phyloP scores from a whole-genome alignment of 768 basidiomycete genomes.

The Tricholoma sp. region DNA sequence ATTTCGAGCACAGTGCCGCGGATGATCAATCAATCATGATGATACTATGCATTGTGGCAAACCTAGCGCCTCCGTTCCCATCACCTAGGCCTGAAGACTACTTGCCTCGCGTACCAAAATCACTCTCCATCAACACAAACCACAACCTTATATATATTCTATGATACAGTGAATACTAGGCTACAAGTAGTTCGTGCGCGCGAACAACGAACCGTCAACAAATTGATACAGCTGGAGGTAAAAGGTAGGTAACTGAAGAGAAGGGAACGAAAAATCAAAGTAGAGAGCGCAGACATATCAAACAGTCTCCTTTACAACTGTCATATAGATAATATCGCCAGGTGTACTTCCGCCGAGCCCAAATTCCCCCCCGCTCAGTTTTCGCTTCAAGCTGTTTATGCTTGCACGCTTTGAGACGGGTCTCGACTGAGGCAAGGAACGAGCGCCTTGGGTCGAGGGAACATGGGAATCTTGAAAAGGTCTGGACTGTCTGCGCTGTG shows the following conservation, averaged over 20 bases:
- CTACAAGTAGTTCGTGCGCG: slow-evolving; percentile 1
- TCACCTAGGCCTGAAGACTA: too few relatives aligned
- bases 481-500: slow-evolving; percentile 10
- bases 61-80: too few relatives aligned
- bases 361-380: slow-evolving; percentile 22
- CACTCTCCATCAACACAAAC: background rate
- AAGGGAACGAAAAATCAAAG: background rate
- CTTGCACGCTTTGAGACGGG: slow-evolving; percentile 17
- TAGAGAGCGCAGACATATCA: slow-evolving; percentile 10
- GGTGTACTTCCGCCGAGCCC: slow-evolving; percentile 11
- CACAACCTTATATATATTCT: background rate
- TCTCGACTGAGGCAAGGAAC: slow-evolving; percentile 8
- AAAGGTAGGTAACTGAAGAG: background rate
- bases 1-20: too few relatives aligned
- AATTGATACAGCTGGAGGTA: slow-evolving; percentile 4
- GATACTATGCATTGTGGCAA: too few relatives aligned
- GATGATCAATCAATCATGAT: too few relatives aligned
- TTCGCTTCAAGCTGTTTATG: slow-evolving; percentile 23
- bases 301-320: slow-evolving; percentile 36
- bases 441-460: slow-evolving; percentile 17
- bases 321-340: slow-evolving; percentile 39
- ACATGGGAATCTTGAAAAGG: slow-evolving; percentile 7
- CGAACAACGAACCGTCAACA: background rate
- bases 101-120: too few relatives aligned
- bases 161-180: slow-evolving; percentile 1